These are phyloP conservation scores for Asterophora lycoperdoides DNA, from an alignment of 768 basidiomycete species.

Conservation along the genomic window DNA sequence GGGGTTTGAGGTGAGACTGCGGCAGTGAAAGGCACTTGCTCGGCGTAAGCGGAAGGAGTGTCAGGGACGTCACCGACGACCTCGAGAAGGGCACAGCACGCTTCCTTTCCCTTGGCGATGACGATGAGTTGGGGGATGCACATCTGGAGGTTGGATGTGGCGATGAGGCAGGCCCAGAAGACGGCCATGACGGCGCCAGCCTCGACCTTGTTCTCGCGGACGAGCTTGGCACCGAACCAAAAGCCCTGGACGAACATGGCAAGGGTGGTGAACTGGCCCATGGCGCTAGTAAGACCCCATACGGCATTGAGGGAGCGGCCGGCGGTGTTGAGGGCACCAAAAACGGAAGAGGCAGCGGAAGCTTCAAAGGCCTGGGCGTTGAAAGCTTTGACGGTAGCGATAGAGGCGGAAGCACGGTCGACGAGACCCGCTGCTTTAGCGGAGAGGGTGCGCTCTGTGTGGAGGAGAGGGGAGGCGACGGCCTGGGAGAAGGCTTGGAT, in stretches of 20 bases:
- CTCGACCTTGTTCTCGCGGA: slow-evolving; percentile 64
- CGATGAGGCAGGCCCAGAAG: slow-evolving; percentile 96
- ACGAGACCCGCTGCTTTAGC: slow-evolving; percentile 74
- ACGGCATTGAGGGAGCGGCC: slow-evolving; percentile 56
- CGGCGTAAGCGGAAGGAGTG: slow-evolving; percentile 4
- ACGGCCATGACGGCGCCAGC: slow-evolving; percentile 90
- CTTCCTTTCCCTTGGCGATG: slow-evolving; percentile 78
- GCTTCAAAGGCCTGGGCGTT: slow-evolving; percentile 60
- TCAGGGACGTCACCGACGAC: slow-evolving; percentile 48
- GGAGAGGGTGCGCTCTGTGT: slow-evolving; percentile 59
- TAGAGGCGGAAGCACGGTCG: slow-evolving; percentile 71
- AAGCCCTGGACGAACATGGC: slow-evolving; percentile 96
- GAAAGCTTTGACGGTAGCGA: slow-evolving; percentile 91
- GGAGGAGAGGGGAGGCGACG: slow-evolving; percentile 62
- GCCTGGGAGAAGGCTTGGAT: slow-evolving; percentile 74
- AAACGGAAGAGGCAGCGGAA: slow-evolving; percentile 40
- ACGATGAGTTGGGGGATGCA: slow-evolving; percentile 77
- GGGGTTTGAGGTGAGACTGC: slow-evolving; percentile 8
- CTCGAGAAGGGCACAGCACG: slow-evolving; percentile 64
- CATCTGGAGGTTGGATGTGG: slow-evolving; percentile 82
- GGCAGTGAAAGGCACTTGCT: slow-evolving; percentile 2
- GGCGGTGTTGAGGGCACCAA: slow-evolving; percentile 40
- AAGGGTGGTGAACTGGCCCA: slow-evolving; percentile 80
- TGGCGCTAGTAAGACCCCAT: slow-evolving; percentile 70
- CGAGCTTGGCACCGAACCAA: slow-evolving; percentile 90